A percentile compares a stretch with the other conserved stretches of the same genome.
Evolutionary conservation across 768 basidiomycete species (phyloP).

Genomic region (Imleria badia): DNA sequence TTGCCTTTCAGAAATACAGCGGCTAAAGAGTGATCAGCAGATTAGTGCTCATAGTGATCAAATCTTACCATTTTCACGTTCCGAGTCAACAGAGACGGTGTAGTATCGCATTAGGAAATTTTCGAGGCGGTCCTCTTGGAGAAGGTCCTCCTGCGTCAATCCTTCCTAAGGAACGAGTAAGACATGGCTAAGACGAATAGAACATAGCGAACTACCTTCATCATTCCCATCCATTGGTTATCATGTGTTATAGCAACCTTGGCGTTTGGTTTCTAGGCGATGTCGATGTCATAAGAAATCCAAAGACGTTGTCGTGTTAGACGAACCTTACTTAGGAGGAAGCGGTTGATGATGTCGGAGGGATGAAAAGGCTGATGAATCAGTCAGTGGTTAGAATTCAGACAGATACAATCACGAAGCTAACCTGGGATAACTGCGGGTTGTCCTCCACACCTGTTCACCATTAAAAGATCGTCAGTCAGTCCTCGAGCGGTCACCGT

Average conservation of each 20-base stretch:
- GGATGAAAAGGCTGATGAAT: slow-evolving; percentile 1
- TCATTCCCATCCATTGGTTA: not conserved
- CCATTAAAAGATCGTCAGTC: not conserved
- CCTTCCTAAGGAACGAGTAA: not conserved
- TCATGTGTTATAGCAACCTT: not conserved
- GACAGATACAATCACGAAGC: not conserved
- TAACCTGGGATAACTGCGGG: not conserved
- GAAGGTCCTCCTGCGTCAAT: not conserved
- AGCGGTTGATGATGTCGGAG: not conserved
- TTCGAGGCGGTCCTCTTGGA: not conserved
- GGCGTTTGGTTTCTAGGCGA: not conserved
- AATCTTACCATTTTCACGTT: not conserved
- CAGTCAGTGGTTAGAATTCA: not conserved
- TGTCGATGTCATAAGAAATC: not conserved
- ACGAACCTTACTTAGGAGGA: not conserved
- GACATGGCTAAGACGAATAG: not conserved
- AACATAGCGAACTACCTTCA: not conserved
- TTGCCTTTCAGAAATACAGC: not conserved
- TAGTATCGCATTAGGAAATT: not conserved
- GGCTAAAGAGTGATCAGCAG: not conserved
- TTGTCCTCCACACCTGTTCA: not conserved
- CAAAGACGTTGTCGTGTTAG: not conserved
- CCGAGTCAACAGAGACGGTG: not conserved
- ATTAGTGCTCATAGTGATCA: not conserved
- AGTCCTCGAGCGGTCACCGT: not conserved